A percentile compares a stretch with the other conserved stretches of the same genome.
These are phyloP conservation scores for Senna tora DNA, from an alignment of 306 rosid species.

Conservation along the genomic window DNA sequence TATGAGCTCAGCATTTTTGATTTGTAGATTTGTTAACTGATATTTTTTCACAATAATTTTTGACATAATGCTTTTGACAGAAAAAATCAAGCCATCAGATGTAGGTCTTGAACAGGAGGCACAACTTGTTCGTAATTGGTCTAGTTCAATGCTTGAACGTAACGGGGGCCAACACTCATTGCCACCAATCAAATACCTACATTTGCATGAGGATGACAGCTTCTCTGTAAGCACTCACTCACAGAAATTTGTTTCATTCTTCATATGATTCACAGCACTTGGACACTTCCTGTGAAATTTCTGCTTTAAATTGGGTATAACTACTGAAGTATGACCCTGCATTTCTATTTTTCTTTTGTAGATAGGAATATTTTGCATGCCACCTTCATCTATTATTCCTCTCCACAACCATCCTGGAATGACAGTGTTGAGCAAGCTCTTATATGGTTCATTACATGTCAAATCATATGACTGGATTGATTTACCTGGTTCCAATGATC, in stretches of 20 bases:
- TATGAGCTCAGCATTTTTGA: background rate
- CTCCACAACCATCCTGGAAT: constrained; percentile 85
- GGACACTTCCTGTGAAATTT: constrained; percentile 21
- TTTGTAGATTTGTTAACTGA: background rate
- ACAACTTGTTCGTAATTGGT: constrained; percentile 81
- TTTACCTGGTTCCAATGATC: constrained; percentile 52
- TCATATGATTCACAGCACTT: background rate
- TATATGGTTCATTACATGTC: constrained; percentile 36
- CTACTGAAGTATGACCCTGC: constrained; percentile 5
- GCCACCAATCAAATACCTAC: constrained; percentile 90
- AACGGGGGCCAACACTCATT: constrained; percentile 63
- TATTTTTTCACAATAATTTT: constrained; percentile 6
- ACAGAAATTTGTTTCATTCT: constrained; percentile 22
- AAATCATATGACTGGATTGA: constrained; percentile 73
- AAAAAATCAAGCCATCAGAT: constrained; percentile 53
- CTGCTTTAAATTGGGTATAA: constrained; percentile 14
- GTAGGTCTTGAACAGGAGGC: constrained; percentile 64
- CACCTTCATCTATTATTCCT: constrained; percentile 84
- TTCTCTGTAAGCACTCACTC: constrained; percentile 72
- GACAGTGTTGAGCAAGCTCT: constrained; percentile 36
- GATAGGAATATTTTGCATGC: constrained; percentile 99
- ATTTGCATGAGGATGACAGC: constrained; percentile 81
- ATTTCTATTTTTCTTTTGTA: constrained; percentile 40
- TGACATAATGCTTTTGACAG: constrained; percentile 20
- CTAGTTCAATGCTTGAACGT: constrained; percentile 51